Evolutionary conservation across 2,329 filamentous ascomycete species (phyloP).

Genomic region (Lecanosticta acicola): DNA sequence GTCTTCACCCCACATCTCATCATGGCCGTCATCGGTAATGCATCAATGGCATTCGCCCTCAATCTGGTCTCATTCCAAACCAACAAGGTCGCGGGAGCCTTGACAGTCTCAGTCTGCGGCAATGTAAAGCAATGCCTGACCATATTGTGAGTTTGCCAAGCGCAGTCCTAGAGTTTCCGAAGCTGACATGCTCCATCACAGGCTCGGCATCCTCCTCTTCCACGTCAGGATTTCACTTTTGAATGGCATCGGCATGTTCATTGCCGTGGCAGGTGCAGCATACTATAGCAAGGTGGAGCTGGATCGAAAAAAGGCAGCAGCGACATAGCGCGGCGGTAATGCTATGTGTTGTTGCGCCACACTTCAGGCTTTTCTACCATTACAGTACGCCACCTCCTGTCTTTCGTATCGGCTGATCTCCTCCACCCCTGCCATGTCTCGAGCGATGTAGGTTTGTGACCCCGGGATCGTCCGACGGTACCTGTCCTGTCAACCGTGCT

Average conservation of each 20-base stretch:
- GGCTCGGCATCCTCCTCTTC: constrained; percentile 35
- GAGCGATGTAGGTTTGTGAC: too few relatives aligned
- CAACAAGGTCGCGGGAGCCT: constrained; percentile 36
- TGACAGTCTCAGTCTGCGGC: constrained; percentile 35
- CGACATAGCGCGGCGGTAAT: neutral
- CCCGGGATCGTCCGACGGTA: too few relatives aligned
- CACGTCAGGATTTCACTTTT: constrained; percentile 30
- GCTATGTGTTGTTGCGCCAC: too few relatives aligned
- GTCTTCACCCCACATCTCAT: constrained; percentile 21
- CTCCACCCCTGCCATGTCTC: too few relatives aligned
- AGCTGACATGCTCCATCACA: neutral
- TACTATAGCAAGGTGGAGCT: constrained; percentile 56
- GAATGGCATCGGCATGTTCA: constrained; percentile 51
- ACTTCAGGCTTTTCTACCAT: too few relatives aligned
- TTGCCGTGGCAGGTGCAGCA: constrained; percentile 53
- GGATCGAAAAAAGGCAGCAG: constrained; percentile 39
- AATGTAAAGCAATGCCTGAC: constrained; percentile 37
- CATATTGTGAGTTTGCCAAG: constrained; percentile 19
- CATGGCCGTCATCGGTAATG: constrained; percentile 30
- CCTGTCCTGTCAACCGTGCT: too few relatives aligned
- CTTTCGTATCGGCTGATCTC: too few relatives aligned
- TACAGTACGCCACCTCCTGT: neutral
- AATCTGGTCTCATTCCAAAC: constrained; percentile 37
- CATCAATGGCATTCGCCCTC: constrained; percentile 31
- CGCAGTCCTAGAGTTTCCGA: neutral